Conservation (phyloP, 2,329 filamentous ascomycete genomes). For the Whalleya microplaca region DNA sequence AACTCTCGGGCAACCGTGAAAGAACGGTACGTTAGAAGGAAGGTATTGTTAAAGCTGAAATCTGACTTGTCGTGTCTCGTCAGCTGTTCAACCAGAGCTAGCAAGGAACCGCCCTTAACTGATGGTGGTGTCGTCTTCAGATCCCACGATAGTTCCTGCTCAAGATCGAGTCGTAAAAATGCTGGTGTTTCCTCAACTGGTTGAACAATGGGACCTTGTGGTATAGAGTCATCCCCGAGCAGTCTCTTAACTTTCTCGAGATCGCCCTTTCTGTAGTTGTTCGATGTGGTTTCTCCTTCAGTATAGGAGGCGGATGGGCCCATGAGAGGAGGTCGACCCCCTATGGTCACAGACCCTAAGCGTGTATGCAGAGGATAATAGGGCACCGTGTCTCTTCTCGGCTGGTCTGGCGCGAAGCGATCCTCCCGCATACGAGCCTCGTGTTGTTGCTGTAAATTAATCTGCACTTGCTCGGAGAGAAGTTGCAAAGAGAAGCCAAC, state of each 20-base stretch:
- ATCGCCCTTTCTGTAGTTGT: conserved; percentile 62
- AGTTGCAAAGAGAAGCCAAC: conserved; percentile 87
- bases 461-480: conserved; percentile 78
- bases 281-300: conserved; percentile 59
- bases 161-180: conserved; percentile 84
- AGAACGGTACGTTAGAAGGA: conserved; percentile 93
- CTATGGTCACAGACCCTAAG: conserved; percentile 53
- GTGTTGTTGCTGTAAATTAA: conserved; percentile 53
- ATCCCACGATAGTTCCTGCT: conserved; percentile 89
- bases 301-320: conserved; percentile 63
- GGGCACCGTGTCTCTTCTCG: conserved; percentile 62
- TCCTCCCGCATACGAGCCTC: conserved; percentile 52
- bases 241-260: conserved; percentile 68
- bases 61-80: conserved; percentile 96
- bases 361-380: conserved; percentile 60
- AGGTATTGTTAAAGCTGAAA: conserved; percentile 95
- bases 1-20: conserved; percentile 90
- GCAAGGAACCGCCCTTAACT: conserved; percentile 86
- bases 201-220: conserved; percentile 47
- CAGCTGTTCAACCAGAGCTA: conserved; percentile 89
- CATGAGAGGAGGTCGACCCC: conserved; percentile 50
- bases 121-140: conserved; percentile 74
- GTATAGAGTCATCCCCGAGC: conserved; percentile 66
- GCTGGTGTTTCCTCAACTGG: conserved; percentile 78
- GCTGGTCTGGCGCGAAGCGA: conserved; percentile 49